phyloP scores from a whole-genome alignment of 441 rosid genomes.

The Aleurites moluccanus region DNA sequence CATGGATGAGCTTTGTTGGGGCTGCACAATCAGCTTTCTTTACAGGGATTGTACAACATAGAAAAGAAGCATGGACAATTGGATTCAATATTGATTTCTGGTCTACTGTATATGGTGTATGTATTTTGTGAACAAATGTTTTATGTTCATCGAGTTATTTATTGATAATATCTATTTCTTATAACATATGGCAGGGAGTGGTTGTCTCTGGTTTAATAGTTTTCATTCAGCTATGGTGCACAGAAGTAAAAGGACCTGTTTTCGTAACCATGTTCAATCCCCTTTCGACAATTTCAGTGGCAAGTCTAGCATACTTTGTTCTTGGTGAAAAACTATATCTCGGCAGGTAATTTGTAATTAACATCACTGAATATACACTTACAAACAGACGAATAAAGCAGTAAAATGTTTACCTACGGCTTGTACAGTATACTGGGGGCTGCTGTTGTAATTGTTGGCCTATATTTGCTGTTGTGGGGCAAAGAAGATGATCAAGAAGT shows the following conservation, averaged over 20 bases:
- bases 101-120: conserved; percentile 60
- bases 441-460: conserved; percentile 44
- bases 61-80: conserved; percentile 49
- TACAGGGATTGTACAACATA: conserved; percentile 46
- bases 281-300: conserved; percentile 50
- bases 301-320: conserved; percentile 49
- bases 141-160: not conserved
- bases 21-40: conserved; percentile 64
- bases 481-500: conserved; percentile 42
- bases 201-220: conserved; percentile 47
- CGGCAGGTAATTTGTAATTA: conserved; percentile 49
- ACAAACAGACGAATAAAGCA: not conserved
- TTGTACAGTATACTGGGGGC: conserved; percentile 58
- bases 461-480: conserved; percentile 69
- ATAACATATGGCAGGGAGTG: conserved; percentile 48
- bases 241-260: conserved; percentile 59
- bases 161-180: not conserved
- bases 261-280: conserved; percentile 77
- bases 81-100: conserved; percentile 58
- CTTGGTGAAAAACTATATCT: conserved; percentile 58
- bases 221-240: conserved; percentile 58
- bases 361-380: not conserved
- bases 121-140: conserved; percentile 11
- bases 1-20: conserved; percentile 65
- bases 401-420: not conserved